A percentile compares a stretch with the other conserved stretches of the same genome.
Evolutionary conservation across 371 early-diverging fungal species (phyloP).

Genomic region (Mortierella sp.): DNA sequence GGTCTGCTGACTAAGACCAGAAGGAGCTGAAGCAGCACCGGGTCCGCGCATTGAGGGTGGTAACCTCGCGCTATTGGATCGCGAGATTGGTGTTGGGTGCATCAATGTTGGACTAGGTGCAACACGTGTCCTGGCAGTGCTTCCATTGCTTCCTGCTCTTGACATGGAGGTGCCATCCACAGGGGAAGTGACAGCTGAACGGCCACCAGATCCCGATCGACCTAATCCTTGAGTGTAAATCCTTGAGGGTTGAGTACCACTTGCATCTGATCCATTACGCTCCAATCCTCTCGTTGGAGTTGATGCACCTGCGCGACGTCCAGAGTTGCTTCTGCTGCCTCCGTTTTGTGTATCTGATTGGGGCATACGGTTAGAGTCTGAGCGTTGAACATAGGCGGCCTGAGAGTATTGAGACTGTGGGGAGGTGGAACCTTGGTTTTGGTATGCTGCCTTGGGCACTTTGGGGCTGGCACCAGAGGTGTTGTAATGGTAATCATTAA

Average conservation of each 20-base stretch:
- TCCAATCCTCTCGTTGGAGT: constrained; percentile 14
- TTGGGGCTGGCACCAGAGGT: constrained; percentile 4
- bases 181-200: constrained; percentile 6
- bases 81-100: constrained; percentile 24
- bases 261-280: constrained; percentile 26
- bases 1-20: constrained; percentile 35
- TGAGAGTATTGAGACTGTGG: constrained; percentile 30
- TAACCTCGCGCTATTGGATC: constrained; percentile 45
- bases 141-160: constrained; percentile 32
- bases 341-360: constrained; percentile 28
- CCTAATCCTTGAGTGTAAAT: constrained; percentile 31
- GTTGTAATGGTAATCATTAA: constrained; percentile 24
- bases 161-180: constrained; percentile 10
- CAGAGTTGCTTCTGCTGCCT: constrained; percentile 37
- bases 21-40: constrained; percentile 20
- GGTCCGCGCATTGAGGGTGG: constrained; percentile 44
- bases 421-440: constrained; percentile 12
- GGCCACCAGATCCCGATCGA: constrained; percentile 33
- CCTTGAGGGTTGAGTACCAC: constrained; percentile 14
- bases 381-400: constrained; percentile 27
- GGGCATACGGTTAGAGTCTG: constrained; percentile 46
- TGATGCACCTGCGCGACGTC: constrained; percentile 3
- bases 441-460: constrained; percentile 25
- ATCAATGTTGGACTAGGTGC: constrained; percentile 19
- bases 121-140: constrained; percentile 11